Evolutionary conservation across 345 rosid species (phyloP).

Genomic region (Euphorbia peplus): DNA sequence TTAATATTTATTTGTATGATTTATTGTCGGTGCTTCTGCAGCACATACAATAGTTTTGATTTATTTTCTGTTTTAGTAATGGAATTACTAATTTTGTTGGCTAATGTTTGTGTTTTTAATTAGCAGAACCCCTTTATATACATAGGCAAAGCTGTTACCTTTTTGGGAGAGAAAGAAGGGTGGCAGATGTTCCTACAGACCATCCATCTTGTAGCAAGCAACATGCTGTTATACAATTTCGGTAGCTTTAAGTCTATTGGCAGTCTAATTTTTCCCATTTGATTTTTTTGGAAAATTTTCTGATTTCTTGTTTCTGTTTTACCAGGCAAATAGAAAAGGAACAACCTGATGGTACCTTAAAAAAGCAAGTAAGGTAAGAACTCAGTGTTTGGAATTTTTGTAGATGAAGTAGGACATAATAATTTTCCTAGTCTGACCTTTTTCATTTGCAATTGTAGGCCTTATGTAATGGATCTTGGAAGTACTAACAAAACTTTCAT

Average conservation of each 20-base stretch:
- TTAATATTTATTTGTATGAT: neutral
- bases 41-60: neutral
- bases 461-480: slow-evolving; percentile 96
- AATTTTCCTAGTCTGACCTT: slow-evolving; percentile 6
- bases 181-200: slow-evolving; percentile 91
- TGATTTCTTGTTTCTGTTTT: slow-evolving; percentile 24
- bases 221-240: slow-evolving; percentile 89
- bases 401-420: slow-evolving; percentile 1
- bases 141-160: slow-evolving; percentile 98
- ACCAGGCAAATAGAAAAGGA: slow-evolving; percentile 74
- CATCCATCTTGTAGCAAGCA: slow-evolving; percentile 99
- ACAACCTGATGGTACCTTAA: slow-evolving; percentile 63
- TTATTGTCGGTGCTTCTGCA: neutral
- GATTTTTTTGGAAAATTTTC: slow-evolving; percentile 9
- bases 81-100: slow-evolving; percentile 2
- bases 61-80: neutral
- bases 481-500: slow-evolving; percentile 91
- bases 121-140: slow-evolving; percentile 84
- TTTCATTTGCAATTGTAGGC: slow-evolving; percentile 43
- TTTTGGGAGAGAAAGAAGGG: slow-evolving; percentile 91
- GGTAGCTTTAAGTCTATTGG: slow-evolving; percentile 45
- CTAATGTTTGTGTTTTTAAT: slow-evolving; percentile 15
- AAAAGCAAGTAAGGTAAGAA: slow-evolving; percentile 65
- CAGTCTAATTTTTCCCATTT: slow-evolving; percentile 6
- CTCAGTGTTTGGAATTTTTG: neutral